Base-by-base conservation (phyloP, 179 eudicot species). In the Nepenthes alata region DNA sequence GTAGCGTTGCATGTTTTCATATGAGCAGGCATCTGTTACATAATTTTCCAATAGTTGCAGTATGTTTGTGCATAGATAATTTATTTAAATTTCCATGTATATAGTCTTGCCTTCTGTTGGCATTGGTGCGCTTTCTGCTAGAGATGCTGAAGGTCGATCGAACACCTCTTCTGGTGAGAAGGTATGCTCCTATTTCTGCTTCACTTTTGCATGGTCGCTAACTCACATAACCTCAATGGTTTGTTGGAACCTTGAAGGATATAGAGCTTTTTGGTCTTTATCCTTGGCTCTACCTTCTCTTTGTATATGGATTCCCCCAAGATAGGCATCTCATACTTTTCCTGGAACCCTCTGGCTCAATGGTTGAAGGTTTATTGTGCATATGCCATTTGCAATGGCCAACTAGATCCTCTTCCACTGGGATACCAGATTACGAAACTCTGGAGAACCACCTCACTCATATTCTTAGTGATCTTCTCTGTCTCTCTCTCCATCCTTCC, bases 111-210 rank as follows among this genome's bases (percentile, higher is more conserved):
- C 98, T 45, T 93, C 96, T 47, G 66, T 77, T 75, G 98, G 98
- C 48, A 72, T 85, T 64, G 91, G 90, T 45, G 91, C 96, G 68
- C 96, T 93, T 76, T 89, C 95, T 67, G 85, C 88, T 62, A 80
- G 98, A 82, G 96, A 93, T 65, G 88, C 95, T 63, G 98, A 93
- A 77, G 98, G 98, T 68, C 85, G 95, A 74, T 77, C 87, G 11
- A 89, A 85, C 65, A 66, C 74, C 47, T 75, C 93, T 55, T 74
- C 87, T 35, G 91, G 83, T 39, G 98, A 93, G 67, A 93, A 93
- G 95, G 98, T 91, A 78, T 52, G 55, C 6, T 7, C 34, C 57
- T 1, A 49, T 51, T 14, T 49, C 37, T 45, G 50, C 47, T 59
- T 45, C 11, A 0, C 11, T 10, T 47, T 12, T 47, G 48, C 37